These are phyloP conservation scores for Fusarium humuli DNA, from an alignment of 2,329 filamentous ascomycete genomes.

Conservation along the genomic window DNA sequence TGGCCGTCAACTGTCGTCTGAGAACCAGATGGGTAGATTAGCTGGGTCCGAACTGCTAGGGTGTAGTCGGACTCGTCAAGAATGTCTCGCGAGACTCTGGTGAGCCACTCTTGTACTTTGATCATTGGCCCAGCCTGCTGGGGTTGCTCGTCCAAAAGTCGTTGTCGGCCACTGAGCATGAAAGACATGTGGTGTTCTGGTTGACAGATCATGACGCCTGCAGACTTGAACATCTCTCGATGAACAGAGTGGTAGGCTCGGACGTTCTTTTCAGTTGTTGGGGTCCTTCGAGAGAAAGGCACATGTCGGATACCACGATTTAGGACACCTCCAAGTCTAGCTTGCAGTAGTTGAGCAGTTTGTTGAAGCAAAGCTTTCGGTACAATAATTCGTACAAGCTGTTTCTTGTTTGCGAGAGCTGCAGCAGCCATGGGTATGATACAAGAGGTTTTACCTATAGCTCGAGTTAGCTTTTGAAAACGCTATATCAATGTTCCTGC, in stretches of 20 bases:
- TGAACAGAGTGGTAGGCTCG: constrained; percentile 49
- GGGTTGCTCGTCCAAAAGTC: constrained; percentile 61
- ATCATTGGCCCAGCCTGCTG: constrained; percentile 62
- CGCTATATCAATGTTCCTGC: not conserved
- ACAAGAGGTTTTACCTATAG: constrained; percentile 66
- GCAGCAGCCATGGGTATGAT: constrained; percentile 65
- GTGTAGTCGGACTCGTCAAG: constrained; percentile 74
- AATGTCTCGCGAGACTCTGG: constrained; percentile 66
- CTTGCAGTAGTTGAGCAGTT: constrained; percentile 67
- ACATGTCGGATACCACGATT: constrained; percentile 66
- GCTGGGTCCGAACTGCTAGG: constrained; percentile 65
- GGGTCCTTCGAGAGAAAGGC: constrained; percentile 66
- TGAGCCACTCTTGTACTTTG: constrained; percentile 63
- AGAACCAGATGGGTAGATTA: constrained; percentile 68
- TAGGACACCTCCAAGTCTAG: constrained; percentile 65
- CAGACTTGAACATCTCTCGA: constrained; percentile 53
- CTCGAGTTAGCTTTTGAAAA: not conserved
- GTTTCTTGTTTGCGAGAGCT: constrained; percentile 57
- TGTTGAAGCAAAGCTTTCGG: constrained; percentile 68
- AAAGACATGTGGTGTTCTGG: constrained; percentile 76
- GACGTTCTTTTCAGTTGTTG: constrained; percentile 50
- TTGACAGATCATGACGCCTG: constrained; percentile 68
- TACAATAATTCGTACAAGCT: constrained; percentile 67
- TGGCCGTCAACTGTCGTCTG: constrained; percentile 65
- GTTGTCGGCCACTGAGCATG: constrained; percentile 70